Base-by-base conservation (phyloP, 2,329 filamentous ascomycete species). In the Arthrobotrys sphaeroides region DNA sequence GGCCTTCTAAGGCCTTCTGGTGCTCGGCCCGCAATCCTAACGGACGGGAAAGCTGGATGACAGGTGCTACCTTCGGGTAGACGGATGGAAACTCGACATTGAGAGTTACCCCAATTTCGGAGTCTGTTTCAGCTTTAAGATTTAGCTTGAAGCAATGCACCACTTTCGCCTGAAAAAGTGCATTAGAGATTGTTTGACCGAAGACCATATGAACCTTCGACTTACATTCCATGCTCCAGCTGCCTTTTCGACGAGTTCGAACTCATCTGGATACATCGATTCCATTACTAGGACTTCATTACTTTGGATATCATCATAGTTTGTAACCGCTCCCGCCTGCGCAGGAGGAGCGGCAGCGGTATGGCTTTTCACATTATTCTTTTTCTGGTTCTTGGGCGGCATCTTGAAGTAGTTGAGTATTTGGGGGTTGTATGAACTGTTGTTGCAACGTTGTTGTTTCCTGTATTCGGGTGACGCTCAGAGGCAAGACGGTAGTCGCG, bases 191-290 rank as follows among this genome's bases (percentile, higher is more conserved):
- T 45, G 42, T 12, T 40, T 53, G 12, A 53, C 28, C 20, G 40
- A 77, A 42, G 59, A 22, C 40, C 26, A 38, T 57, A 51, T 38
- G 10, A 38, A 55, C 31, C n/a, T 38, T 24, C 9, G 31, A 83
- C 85, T 80, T 86, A 92, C 91, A 86, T 96, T 93, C 94, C 94
- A 98, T 42, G 93, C 94, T 78, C 88, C 87, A 13, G 47, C 70
- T 47, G 83, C 87, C 74, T 89, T 88, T 73, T 87, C 87, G 59
- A 88, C 87, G 80, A 90, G 88, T 79, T 93, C 88, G 81, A 90
- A 97, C 81, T 97, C 94, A 73, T 96, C 92, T 78, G 90, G 90
- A 81, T 95, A 98, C 57, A 98, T 96, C 43, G 94, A 91, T 80
- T 91, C 87, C 73, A 98, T 86, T 47, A 90, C 94, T 81, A 95